Percentiles rank a stretch among this genome's conserved stretches.
phyloP scores from a whole-genome alignment of 805 yeast genomes.

The Schwanniomyces pseudopolymorphus region DNA sequence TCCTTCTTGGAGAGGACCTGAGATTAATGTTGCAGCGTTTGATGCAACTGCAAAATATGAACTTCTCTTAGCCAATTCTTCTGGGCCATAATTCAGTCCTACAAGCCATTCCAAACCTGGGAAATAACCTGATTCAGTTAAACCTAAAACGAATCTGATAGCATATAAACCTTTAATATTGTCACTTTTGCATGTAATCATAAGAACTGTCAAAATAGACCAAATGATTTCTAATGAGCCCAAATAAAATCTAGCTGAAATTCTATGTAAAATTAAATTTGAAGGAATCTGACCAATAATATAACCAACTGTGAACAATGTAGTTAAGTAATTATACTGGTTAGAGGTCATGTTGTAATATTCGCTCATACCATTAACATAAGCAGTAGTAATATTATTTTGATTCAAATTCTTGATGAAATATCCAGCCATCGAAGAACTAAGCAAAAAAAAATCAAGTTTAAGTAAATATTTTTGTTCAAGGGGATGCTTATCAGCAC shows the following conservation, averaged over 20 bases:
- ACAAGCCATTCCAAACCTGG: slow-evolving; percentile 59
- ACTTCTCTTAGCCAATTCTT: slow-evolving; percentile 28
- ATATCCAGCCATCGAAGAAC: slow-evolving; percentile 54
- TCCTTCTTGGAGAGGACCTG: slow-evolving; percentile 34
- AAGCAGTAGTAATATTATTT: slow-evolving; percentile 44
- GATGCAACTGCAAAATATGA: slow-evolving; percentile 31
- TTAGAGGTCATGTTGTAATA: slow-evolving; percentile 38
- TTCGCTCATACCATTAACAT: slow-evolving; percentile 48
- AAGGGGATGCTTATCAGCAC: slow-evolving; percentile 34
- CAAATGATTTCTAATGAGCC: slow-evolving; percentile 35
- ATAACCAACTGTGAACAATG: slow-evolving; percentile 52
- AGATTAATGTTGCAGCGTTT: slow-evolving; percentile 25
- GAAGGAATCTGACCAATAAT: slow-evolving; percentile 53
- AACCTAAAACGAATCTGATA: slow-evolving; percentile 40
- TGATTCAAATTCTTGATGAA: slow-evolving; percentile 46
- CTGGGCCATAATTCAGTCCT: slow-evolving; percentile 28
- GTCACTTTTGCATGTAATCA: slow-evolving; percentile 21
- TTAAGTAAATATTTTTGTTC: slow-evolving; percentile 34
- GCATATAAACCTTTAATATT: slow-evolving; percentile 24
- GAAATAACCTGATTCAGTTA: slow-evolving; percentile 49
- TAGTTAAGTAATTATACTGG: slow-evolving; percentile 44
- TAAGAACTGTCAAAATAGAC: slow-evolving; percentile 26
- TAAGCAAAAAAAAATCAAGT: slow-evolving; percentile 47
- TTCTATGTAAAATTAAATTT: slow-evolving; percentile 32
- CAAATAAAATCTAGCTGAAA: slow-evolving; percentile 35